phyloP scores from a whole-genome alignment of 2,329 filamentous ascomycete species.

The Colletotrichum lupini region DNA sequence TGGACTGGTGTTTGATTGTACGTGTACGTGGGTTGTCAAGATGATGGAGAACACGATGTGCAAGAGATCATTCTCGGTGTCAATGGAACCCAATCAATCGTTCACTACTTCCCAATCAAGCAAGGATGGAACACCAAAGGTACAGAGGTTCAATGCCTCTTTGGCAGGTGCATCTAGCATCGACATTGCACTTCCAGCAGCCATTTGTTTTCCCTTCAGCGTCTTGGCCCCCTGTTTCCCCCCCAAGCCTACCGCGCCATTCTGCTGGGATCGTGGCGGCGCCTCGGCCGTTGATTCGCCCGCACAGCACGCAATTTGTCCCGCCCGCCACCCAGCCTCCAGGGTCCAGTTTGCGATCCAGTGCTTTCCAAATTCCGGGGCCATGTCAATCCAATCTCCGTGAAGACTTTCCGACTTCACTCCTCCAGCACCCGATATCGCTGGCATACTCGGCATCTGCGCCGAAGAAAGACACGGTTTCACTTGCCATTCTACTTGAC shows the following conservation, averaged over 20 bases:
- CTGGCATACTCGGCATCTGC: constrained; percentile 10
- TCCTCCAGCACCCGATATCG: constrained; percentile 28
- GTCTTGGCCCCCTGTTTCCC: background rate
- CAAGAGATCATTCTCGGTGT: background rate
- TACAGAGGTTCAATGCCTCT: background rate
- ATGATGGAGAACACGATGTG: background rate
- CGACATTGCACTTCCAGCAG: background rate
- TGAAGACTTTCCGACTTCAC: constrained; percentile 6
- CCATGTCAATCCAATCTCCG: background rate
- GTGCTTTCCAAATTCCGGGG: background rate
- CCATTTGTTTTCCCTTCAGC: background rate
- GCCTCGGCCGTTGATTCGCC: constrained; percentile 34
- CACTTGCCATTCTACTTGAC: constrained; percentile 12
- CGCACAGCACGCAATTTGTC: constrained; percentile 26
- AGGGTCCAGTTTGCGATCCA: constrained; percentile 22
- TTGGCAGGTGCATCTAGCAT: background rate
- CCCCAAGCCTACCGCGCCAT: background rate
- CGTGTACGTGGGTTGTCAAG: background rate
- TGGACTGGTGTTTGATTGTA: background rate
- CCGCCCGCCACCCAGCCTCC: constrained; percentile 18
- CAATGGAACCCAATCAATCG: background rate
- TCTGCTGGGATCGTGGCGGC: constrained; percentile 29
- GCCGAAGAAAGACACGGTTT: constrained; percentile 24
- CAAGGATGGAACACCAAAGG: background rate
- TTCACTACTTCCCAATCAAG: background rate